Conservation (phyloP, 106 monocot genomes). For the Allium cepa region DNA sequence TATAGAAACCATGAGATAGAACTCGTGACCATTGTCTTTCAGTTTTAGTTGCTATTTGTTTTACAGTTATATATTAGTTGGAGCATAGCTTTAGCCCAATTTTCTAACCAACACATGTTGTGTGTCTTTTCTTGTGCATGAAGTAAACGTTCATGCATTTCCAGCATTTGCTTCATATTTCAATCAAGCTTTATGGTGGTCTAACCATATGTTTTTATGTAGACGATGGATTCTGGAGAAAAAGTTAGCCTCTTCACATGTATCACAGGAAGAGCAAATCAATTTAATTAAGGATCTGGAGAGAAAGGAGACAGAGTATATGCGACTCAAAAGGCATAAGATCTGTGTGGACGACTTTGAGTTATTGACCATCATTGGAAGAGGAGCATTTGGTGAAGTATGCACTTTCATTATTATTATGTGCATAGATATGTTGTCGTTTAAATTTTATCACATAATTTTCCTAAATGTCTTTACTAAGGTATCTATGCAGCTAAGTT, state of each 20-base stretch:
- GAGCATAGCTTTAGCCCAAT: too few relatives aligned
- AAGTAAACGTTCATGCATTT: too few relatives aligned
- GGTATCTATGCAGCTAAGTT: neutral
- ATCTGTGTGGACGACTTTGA: constrained; percentile 99
- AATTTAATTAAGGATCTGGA: constrained; percentile 90
- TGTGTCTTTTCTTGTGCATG: too few relatives aligned
- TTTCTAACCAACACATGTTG: too few relatives aligned
- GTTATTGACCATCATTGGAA: constrained; percentile 84
- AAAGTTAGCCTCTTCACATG: constrained; percentile 73
- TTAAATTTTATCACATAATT: too few relatives aligned
- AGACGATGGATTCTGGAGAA: constrained; percentile 82
- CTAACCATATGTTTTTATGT: constrained; percentile 19
- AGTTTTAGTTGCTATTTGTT: too few relatives aligned
- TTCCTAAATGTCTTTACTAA: neutral
- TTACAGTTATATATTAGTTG: too few relatives aligned
- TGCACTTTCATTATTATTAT: constrained; percentile 8
- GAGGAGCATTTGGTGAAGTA: constrained; percentile 98
- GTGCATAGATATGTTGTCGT: neutral
- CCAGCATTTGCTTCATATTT: too few relatives aligned
- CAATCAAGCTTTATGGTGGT: constrained; percentile 1
- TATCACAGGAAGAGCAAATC: constrained; percentile 82
- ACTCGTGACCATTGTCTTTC: too few relatives aligned
- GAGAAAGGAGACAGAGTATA: constrained; percentile 94
- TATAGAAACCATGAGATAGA: too few relatives aligned
- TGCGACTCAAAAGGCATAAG: constrained; percentile 95